Base-by-base conservation (phyloP, 148 eudicot species). In the Drosera capensis region DNA sequence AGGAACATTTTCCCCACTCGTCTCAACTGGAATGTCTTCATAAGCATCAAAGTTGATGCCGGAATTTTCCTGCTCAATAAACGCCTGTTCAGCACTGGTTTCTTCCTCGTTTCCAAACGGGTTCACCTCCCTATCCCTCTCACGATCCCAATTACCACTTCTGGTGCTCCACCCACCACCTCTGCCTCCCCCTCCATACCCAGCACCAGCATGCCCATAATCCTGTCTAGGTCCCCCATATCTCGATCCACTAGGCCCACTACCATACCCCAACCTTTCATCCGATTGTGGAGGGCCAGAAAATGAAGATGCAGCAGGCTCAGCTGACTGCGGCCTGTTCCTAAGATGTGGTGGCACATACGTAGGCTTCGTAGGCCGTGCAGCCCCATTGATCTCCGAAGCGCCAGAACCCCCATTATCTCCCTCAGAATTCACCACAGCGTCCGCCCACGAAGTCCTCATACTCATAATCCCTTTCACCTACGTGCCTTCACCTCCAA, bases 321-420 rank as follows among this genome's bases (percentile, higher is more conserved):
- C 64, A n/a, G 57, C 31, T 0, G 60, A 29, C 14, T 25, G 49
- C 17, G 52, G 70, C 28, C 56, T 46, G 52, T 73, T 73, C 19
- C 90, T 73, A 46, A 80, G 90, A 55, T 80, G 90, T 0, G 90
- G 90, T 2, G 90, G 90, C n/a, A 80, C 75, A 50, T 80, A 80
- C 3, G 80, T 29, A 11, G 78, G 24, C 67, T 50, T 80, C 19
- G 72, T 51, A 0, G 82, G 73, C 30, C 65, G 59, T 2, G 53
- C 59, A 52, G 51, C 51, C 36, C 61, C 62, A 36, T 49, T 50
- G 15, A 46, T 56, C 14, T 23, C 45, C 31, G 46, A 25, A 37
- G 55, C 43, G 15, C 35, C 56, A 15, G 53, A 57, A 57, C 48
- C 60, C 49, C 51, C 82, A 54, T 59, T 76, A 24, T 76, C 73